Evolutionary conservation across 139 green algal genomes (phyloP).

Genomic region (Diplosphaera chodatii): DNA sequence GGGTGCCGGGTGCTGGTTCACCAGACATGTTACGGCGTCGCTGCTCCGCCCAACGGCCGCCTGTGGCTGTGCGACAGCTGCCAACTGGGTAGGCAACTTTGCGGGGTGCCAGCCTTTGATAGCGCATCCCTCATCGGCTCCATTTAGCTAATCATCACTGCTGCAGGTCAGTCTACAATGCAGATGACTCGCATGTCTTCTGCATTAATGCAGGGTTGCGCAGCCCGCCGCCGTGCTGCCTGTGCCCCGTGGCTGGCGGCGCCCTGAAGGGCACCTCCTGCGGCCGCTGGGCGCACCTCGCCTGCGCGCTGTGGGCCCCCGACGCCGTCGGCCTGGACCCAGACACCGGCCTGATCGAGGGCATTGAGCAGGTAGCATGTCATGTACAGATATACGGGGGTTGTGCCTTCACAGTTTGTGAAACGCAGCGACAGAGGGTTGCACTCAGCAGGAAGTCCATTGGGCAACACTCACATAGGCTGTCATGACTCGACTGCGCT

Average conservation of each 20-base stretch:
- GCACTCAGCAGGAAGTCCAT: no score
- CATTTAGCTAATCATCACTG: no score
- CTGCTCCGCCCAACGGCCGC: slow-evolving; percentile 24
- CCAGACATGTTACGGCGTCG: slow-evolving; percentile 63
- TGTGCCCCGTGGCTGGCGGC: slow-evolving; percentile 58
- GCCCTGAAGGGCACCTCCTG: slow-evolving; percentile 51
- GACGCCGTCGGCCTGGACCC: slow-evolving; percentile 19
- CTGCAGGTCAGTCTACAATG: no score
- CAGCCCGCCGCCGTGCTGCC: slow-evolving; percentile 41
- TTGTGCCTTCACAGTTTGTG: no score
- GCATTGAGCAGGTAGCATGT: background rate
- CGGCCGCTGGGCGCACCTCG: slow-evolving; percentile 51
- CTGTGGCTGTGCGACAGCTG: slow-evolving; percentile 71
- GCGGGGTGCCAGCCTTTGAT: no score
- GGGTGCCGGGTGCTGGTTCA: slow-evolving; percentile 67
- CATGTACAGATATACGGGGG: no score
- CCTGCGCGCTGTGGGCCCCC: slow-evolving; percentile 60
- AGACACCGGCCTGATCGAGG: background rate
- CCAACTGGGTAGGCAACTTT: slow-evolving; percentile 21
- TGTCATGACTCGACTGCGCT: no score
- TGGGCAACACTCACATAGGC: no score
- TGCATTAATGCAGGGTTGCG: background rate
- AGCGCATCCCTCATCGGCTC: no score
- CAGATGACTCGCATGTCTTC: no score
- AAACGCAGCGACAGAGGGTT: no score